phyloP scores from a whole-genome alignment of 108 stramenopile genomes.

The Fragilaria crotonensis region DNA sequence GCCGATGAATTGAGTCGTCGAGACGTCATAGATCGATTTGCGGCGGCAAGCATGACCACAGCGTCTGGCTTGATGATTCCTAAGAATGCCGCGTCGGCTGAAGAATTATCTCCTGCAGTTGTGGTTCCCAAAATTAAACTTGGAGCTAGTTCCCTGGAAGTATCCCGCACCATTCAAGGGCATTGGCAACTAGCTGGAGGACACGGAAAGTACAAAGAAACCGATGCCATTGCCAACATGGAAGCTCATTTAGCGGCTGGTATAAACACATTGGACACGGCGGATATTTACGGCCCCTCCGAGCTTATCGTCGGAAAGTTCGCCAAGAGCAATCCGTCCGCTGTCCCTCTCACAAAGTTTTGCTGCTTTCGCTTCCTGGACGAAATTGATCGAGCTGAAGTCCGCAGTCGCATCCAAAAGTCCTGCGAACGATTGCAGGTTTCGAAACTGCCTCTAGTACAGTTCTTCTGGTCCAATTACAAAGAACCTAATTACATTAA shows the following conservation, averaged over 20 bases:
- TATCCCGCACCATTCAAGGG: conserved; percentile 42
- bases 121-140: conserved; percentile 23
- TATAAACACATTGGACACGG: conserved; percentile 46
- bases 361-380: conserved; percentile 43
- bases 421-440: conserved; percentile 38
- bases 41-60: neutral
- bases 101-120: neutral
- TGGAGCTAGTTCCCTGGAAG: conserved; percentile 18
- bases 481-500: conserved; percentile 34
- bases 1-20: conserved; percentile 8
- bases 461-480: conserved; percentile 46
- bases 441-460: conserved; percentile 26
- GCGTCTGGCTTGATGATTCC: conserved; percentile 5
- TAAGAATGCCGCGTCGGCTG: neutral
- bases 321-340: conserved; percentile 14
- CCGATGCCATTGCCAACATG: conserved; percentile 37
- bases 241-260: conserved; percentile 32
- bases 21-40: neutral
- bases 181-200: conserved; percentile 63
- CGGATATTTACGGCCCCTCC: conserved; percentile 50
- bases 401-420: conserved; percentile 22
- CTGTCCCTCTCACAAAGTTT: conserved; percentile 41
- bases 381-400: conserved; percentile 37
- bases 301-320: conserved; percentile 46
- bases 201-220: conserved; percentile 35